Evolutionary conservation across 2,329 filamentous ascomycete genomes (phyloP).

Genomic region (Paramyrothecium sp.): DNA sequence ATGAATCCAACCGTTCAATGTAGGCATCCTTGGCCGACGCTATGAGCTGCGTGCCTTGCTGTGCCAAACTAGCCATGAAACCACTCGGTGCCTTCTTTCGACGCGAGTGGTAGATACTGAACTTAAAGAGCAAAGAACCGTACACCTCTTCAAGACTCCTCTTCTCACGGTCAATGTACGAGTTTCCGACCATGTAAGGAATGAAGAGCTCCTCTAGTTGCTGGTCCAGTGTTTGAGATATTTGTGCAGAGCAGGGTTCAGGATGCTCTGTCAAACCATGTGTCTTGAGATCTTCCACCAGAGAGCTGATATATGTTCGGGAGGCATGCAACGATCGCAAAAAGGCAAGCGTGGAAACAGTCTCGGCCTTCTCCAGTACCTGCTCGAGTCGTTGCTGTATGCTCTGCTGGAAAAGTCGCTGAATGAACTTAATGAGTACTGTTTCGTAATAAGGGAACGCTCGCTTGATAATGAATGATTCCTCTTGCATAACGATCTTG

Average conservation of each 20-base stretch:
- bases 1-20: constrained; percentile 82
- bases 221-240: constrained; percentile 71
- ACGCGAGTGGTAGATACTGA: constrained; percentile 88
- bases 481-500: constrained; percentile 92
- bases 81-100: constrained; percentile 86
- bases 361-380: constrained; percentile 91
- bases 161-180: constrained; percentile 68
- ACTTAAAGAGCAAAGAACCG: constrained; percentile 92
- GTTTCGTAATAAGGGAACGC: constrained; percentile 97
- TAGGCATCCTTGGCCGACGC: constrained; percentile 89
- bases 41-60: constrained; percentile 85
- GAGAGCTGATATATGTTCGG: constrained; percentile 78
- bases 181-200: constrained; percentile 66
- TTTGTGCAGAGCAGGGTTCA: constrained; percentile 84
- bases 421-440: constrained; percentile 87
- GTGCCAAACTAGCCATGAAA: constrained; percentile 89
- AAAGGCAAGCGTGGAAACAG: constrained; percentile 88
- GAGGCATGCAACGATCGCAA: constrained; percentile 88
- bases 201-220: constrained; percentile 77
- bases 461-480: constrained; percentile 93
- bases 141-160: constrained; percentile 77
- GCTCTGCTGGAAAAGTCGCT: constrained; percentile 95
- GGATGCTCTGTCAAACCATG: constrained; percentile 96
- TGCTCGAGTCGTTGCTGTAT: constrained; percentile 95
- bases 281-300: constrained; percentile 90